phyloP scores from a whole-genome alignment of 129 eudicot species.

The Flaveria trinervia region DNA sequence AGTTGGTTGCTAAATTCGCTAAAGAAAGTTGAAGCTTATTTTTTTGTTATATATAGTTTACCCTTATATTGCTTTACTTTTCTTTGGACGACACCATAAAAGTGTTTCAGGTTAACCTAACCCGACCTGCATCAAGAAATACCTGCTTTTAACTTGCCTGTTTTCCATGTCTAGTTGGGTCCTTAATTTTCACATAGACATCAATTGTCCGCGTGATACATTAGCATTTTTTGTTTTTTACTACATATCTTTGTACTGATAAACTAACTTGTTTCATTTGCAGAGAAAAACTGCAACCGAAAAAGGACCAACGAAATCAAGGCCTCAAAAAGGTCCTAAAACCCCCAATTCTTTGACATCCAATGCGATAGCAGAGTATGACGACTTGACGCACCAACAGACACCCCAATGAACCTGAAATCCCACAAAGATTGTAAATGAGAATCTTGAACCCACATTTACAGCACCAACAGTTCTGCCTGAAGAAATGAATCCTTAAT shows the following conservation, averaged over 20 bases:
- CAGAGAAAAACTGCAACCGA: slow-evolving; percentile 61
- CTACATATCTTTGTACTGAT: neutral
- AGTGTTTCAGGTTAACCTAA: no score
- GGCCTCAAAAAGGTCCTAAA: slow-evolving; percentile 52
- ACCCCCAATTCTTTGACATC: slow-evolving; percentile 39
- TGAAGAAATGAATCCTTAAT: no score
- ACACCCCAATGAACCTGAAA: slow-evolving; percentile 66
- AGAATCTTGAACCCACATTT: slow-evolving; percentile 50
- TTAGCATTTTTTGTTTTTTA: neutral
- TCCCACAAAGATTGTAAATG: slow-evolving; percentile 92
- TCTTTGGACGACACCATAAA: no score
- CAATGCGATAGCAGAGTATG: slow-evolving; percentile 41
- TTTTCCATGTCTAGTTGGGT: neutral
- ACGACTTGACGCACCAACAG: slow-evolving; percentile 32
- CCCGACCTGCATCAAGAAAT: no score
- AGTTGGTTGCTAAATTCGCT: no score
- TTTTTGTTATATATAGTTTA: no score
- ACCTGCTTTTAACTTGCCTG: no score
- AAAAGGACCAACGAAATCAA: slow-evolving; percentile 53
- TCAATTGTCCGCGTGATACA: neutral
- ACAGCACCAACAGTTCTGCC: no score
- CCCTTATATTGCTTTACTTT: no score
- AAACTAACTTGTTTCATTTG: slow-evolving; percentile 2
- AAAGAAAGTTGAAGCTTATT: no score
- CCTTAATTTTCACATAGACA: no score